Percentiles rank a stretch among this genome's conserved stretches.
These are phyloP conservation scores for Guadua angustifolia DNA, from an alignment of 176 grass and related monocot genomes.

Conservation along the genomic window DNA sequence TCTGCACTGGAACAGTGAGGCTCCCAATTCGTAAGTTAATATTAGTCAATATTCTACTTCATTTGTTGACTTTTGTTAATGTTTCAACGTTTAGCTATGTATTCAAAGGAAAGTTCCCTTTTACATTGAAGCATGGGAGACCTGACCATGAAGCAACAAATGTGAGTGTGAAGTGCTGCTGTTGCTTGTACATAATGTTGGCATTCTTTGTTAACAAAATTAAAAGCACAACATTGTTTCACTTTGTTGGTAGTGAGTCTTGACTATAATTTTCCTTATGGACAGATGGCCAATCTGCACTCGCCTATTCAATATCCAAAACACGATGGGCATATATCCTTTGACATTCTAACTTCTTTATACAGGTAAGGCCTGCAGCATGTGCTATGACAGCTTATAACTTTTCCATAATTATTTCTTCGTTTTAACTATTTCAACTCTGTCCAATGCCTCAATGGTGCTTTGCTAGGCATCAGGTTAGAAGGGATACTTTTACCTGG, in stretches of 20 bases:
- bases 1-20: slow-evolving; percentile 92
- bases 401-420: neutral
- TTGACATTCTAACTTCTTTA: slow-evolving; percentile 90
- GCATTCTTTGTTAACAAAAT: slow-evolving; percentile 25
- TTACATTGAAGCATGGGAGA: slow-evolving; percentile 90
- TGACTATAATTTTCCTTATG: slow-evolving; percentile 35
- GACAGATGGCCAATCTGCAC: slow-evolving; percentile 64
- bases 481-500: no score
- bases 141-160: slow-evolving; percentile 92
- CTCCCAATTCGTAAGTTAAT: slow-evolving; percentile 23
- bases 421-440: neutral
- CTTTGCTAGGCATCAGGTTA: slow-evolving; percentile 1
- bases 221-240: neutral
- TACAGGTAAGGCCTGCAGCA: slow-evolving; percentile 62
- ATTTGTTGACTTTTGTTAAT: slow-evolving; percentile 35
- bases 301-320: slow-evolving; percentile 73
- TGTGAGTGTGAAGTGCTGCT: slow-evolving; percentile 54
- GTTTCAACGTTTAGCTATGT: slow-evolving; percentile 67
- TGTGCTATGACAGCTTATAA: neutral
- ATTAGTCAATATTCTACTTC: slow-evolving; percentile 2
- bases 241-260: slow-evolving; percentile 23
- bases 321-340: slow-evolving; percentile 82
- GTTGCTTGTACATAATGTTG: neutral
- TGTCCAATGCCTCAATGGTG: neutral
- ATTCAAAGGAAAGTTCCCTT: slow-evolving; percentile 78